Evolutionary conservation across 306 rosid genomes (phyloP), one percentile per base, ranked within the genome.

Genomic region (Begonia peltatifolia): DNA sequence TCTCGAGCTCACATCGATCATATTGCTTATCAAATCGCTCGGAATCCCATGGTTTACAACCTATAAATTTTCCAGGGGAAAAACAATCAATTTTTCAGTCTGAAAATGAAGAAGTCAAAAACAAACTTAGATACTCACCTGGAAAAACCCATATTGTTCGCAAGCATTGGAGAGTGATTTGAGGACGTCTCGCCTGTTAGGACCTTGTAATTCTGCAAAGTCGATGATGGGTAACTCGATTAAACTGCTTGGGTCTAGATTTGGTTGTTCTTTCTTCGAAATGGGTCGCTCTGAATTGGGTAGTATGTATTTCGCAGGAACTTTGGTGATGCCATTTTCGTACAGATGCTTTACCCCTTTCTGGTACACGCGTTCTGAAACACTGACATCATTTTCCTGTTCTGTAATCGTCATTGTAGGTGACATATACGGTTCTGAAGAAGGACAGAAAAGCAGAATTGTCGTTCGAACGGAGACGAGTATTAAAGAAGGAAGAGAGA

Each of bases 41-140:
- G 74, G 52, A 63, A 89, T 82, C 11, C 78, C 84, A 70, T 89
- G 97, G 72, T 82, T 89, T 9, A 79, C 82, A 61, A 89, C 9
- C 97, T 89, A 68, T 69, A 68, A 0, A 15, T 12, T 41, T 23
- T 12, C 14, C 30, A 17, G 30, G 35, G 6, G 6, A 6, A 54
- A 54, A 22, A 16, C 16, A 1, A 11, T 23, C 13, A 35, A 18
- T 2, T 17, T 17, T 7, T 5, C 5, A 14, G 10, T 4, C 18
- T 4, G 41, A 52, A 3, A 6, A 51, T 51, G 20, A 22, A 11
- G 55, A 14, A 56, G 2, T 9, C 13, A 49, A 12, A 3, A 30
- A 9, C 8, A 30, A 30, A 30, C 38, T 30, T 2, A 16, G 6
- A 64, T 14, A 48, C 62, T 1, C 38, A 87, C 96, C 87, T 88